These are phyloP conservation scores for Cicer arietinum DNA, from an alignment of 306 rosid genomes.

Conservation along the genomic window DNA sequence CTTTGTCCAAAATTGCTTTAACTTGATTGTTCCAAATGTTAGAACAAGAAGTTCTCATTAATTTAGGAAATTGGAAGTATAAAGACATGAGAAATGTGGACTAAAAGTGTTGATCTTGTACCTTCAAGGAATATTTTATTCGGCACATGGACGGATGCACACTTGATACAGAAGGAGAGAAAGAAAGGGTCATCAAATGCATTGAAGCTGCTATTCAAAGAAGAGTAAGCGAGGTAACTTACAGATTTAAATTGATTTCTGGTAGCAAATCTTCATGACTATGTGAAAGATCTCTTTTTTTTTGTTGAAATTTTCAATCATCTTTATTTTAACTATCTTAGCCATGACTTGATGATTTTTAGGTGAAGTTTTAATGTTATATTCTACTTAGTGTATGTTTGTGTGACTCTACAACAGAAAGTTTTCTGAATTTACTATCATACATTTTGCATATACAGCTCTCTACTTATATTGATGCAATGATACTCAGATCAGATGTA, in stretches of 20 bases:
- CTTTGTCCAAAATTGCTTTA: conserved; percentile 9
- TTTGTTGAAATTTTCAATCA: neutral
- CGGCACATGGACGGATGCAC: conserved; percentile 94
- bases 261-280: neutral
- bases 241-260: conserved; percentile 18
- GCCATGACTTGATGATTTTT: neutral
- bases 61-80: conserved; percentile 9
- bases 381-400: neutral
- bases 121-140: conserved; percentile 74
- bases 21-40: conserved; percentile 11
- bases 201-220: conserved; percentile 90
- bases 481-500: conserved; percentile 32
- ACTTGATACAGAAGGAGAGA: conserved; percentile 84
- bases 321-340: conserved; percentile 16
- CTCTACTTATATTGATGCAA: conserved; percentile 49
- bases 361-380: neutral
- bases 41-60: conserved; percentile 16
- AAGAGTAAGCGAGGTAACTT: conserved; percentile 83
- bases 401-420: conserved; percentile 28
- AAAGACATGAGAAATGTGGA: neutral
- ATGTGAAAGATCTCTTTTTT: conserved; percentile 10
- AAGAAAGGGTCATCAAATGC: conserved; percentile 86
- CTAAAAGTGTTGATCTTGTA: conserved; percentile 33
- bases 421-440: conserved; percentile 43
- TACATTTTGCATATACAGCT: conserved; percentile 55